These are phyloP conservation scores for Phytophthora ramorum DNA, from an alignment of 352 stramenopile genomes.

Conservation along the genomic window DNA sequence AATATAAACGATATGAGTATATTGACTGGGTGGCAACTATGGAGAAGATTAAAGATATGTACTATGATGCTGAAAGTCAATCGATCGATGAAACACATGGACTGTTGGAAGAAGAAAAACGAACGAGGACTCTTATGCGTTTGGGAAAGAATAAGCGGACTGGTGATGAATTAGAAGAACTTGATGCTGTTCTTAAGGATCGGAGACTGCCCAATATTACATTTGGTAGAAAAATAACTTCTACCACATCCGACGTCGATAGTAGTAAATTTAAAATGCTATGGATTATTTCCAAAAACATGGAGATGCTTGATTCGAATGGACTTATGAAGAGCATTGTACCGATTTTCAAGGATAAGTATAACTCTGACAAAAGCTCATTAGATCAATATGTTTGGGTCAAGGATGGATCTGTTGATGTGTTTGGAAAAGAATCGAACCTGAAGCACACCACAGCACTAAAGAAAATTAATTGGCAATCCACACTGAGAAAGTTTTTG, in stretches of 20 bases:
- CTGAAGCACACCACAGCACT: conserved; percentile 3
- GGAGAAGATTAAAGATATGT: conserved; percentile 8
- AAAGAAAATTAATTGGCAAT: conserved; percentile 20
- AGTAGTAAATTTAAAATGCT: background rate
- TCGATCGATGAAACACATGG: conserved; percentile 10
- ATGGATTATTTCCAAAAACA: conserved; percentile 18
- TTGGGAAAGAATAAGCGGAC: conserved; percentile 1
- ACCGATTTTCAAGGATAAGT: conserved; percentile 10
- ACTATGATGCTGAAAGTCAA: conserved; percentile 14
- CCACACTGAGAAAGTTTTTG: conserved; percentile 12
- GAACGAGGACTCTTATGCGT: conserved; percentile 8
- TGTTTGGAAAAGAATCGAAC: conserved; percentile 7
- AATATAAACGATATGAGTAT: conserved; percentile 2
- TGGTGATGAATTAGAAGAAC: conserved; percentile 2
- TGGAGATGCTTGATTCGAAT: conserved; percentile 10
- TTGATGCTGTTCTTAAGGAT: conserved; percentile 5
- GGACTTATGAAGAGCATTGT: conserved; percentile 14
- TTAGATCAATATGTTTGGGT: conserved; percentile 6
- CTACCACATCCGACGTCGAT: background rate
- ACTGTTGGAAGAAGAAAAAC: conserved; percentile 15
- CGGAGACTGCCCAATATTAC: conserved; percentile 1
- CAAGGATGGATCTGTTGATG: conserved; percentile 8
- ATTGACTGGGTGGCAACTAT: conserved; percentile 19
- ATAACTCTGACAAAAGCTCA: conserved; percentile 15
- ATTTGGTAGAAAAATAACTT: conserved; percentile 2